Evolutionary conservation across 139 green algal species (phyloP), one percentile per base, ranked within the genome.

Genomic region (Monoraphidium neglectum): DNA sequence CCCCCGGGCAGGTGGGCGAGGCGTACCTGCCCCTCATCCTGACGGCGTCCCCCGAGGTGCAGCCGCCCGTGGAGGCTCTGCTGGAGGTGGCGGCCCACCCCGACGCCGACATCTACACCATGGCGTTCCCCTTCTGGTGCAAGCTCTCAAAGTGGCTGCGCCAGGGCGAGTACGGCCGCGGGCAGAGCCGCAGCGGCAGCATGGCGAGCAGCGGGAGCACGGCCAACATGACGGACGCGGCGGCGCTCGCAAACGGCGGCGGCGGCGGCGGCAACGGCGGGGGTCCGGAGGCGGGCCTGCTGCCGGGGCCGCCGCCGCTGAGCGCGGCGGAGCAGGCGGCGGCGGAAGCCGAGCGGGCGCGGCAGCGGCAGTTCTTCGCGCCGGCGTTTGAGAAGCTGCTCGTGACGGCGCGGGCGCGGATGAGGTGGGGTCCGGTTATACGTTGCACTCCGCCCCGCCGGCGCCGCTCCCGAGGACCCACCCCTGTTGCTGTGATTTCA

Each of bases 91-190:
- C 86, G 1, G 75, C 81, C 0, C 87, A 97, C 76, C 92, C 93
- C 1, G 90, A 98, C 54, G 81, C 91, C 51, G 59, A 59, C 46
- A 93, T 98, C 53, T 85, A 74, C 73, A 77, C 83, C 73, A 96
- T 95, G 69, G 90, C 82, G 49, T 98, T 98, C 84, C 93, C 92
- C 83, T 98, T 98, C 84, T 98, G 94, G 94, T 89, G 96, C 80
- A 82, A 87, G 72, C 82, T 97, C 16, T 71, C 82, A 10, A 43
- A 65, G n/a, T 65, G 28, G 72, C 59, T 49, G 21, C 54, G 54
- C 54, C 54, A 35, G 53, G 33, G 8, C 66, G 62, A 35, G 4
- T 54, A 18, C n/a, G 57, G 4, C 33, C 33, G 30, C 35, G n/a
- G n/a, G n/a, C n/a, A n/a, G n/a, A 68, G 53, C 54, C 18, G 35